Conservation (phyloP, 257 asterid species). For the Verbascum thapsus region DNA sequence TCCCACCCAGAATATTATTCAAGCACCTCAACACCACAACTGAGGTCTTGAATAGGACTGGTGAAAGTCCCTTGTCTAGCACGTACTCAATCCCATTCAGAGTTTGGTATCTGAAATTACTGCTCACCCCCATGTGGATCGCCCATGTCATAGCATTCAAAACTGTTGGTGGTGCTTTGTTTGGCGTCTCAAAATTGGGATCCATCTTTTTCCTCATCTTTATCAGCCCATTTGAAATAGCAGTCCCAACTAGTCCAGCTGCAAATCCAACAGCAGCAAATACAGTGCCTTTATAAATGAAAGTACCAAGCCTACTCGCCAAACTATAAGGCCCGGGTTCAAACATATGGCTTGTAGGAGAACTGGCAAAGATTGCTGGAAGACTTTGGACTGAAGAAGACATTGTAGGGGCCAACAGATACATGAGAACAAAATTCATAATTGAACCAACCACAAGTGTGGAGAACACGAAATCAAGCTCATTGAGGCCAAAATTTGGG, state of each 20-base stretch:
- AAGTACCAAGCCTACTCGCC: constrained; percentile 65
- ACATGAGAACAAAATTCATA: constrained; percentile 82
- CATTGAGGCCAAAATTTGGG: constrained; percentile 89
- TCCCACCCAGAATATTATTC: constrained; percentile 83
- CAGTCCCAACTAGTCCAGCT: constrained; percentile 88
- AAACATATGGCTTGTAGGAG: constrained; percentile 88
- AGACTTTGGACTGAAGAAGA: constrained; percentile 46
- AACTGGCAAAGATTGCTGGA: constrained; percentile 68
- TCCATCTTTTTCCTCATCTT: constrained; percentile 82
- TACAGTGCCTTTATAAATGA: constrained; percentile 71
- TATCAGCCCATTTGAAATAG: constrained; percentile 75
- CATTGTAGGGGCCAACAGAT: constrained; percentile 77
- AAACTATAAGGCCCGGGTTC: constrained; percentile 70
- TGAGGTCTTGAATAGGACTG: constrained; percentile 62
- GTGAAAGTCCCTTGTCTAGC: constrained; percentile 63
- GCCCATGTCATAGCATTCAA: constrained; percentile 89
- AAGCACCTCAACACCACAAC: constrained; percentile 78
- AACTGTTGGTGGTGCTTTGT: constrained; percentile 76
- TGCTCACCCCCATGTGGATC: constrained; percentile 82
- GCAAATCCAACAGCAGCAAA: constrained; percentile 84
- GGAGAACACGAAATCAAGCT: constrained; percentile 89
- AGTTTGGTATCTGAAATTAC: constrained; percentile 83
- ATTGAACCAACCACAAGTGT: constrained; percentile 86
- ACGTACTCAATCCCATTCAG: constrained; percentile 77
- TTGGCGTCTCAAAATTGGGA: constrained; percentile 77